Base-by-base conservation (phyloP, 441 rosid genomes). In the Manihot esculenta region DNA sequence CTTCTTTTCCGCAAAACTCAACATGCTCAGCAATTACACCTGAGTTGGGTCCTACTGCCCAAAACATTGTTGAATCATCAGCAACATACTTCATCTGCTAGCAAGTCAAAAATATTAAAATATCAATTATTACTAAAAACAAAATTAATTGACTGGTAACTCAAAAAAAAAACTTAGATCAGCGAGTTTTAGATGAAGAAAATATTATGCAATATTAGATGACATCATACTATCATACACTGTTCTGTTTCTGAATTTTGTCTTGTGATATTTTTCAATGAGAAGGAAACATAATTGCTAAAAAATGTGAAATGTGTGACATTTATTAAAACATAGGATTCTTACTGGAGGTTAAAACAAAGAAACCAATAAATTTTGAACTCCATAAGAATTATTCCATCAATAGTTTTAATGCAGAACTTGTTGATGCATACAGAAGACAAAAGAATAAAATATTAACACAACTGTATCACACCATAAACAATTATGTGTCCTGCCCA, bases 11-110 rank as follows among this genome's bases (percentile, higher is more conserved):
- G 61, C 97, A 90, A 75, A 83, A 84, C 74, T 86, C 87, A n/a
- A 97, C 89, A 56, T 84, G 91, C 71, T 81, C 81, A 18, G 99
- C 97, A 69, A 95, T 82, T 58, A 91, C 84, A 48, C 95, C 61
- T 1, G 78, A 84, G 69, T 87, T 93, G 26, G 88, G 88, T 55
- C 98, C 99, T 49, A 88, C 68, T 21, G 98, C 99, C 99, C 99
- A 92, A 81, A 92, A 89, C 57, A 70, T 82, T 0, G 98, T 90
- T 8, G 99, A 90, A 81, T 95, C 98, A 80, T 95, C 97, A 42
- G 83, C 81, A 45, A 77, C 92, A 48, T 95, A 95, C 80, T 75
- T 92, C 79, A 90, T 66, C 99, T 94, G 80, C 75, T 59, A 70
- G 76, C 63, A 44, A 66, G 64, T 65, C 24, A 72, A 69, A 69